Conservation (phyloP, 768 basidiomycete genomes). For the Suillus hirtellus region DNA sequence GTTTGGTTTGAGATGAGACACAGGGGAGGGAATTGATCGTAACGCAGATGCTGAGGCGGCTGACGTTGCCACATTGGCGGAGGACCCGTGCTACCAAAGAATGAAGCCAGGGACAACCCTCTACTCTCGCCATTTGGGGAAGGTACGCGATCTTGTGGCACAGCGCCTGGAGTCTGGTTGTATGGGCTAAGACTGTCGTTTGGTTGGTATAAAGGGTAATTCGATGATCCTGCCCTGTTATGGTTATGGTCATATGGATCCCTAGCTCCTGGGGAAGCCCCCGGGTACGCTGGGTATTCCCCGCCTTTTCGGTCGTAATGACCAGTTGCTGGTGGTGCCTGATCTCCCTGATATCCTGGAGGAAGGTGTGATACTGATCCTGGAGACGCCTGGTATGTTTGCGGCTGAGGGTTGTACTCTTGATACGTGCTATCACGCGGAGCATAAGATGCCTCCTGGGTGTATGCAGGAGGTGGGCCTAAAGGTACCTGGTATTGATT, state of each 20-base stretch:
- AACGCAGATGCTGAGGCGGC: slow-evolving; percentile 16
- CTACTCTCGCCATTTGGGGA: slow-evolving; percentile 1
- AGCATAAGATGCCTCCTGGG: slow-evolving; percentile 3
- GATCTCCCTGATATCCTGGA: slow-evolving; percentile 8
- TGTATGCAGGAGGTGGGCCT: slow-evolving; percentile 17
- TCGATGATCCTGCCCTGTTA: slow-evolving; percentile 1
- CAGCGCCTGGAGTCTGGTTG: slow-evolving; percentile 1
- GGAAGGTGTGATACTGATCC: slow-evolving; percentile 7
- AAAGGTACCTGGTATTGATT: slow-evolving; percentile 9
- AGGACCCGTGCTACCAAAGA: slow-evolving; percentile 30
- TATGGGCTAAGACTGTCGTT: background rate
- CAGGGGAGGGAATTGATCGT: slow-evolving; percentile 31
- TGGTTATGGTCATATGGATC: background rate
- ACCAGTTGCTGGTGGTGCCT: slow-evolving; percentile 11
- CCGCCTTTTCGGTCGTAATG: slow-evolving; percentile 13
- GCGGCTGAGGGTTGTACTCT: slow-evolving; percentile 14
- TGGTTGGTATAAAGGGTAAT: background rate
- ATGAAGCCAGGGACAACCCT: slow-evolving; percentile 22
- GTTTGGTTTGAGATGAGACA: slow-evolving; percentile 28
- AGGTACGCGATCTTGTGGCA: slow-evolving; percentile 11
- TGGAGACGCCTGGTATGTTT: slow-evolving; percentile 8
- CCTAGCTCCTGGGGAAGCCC: background rate
- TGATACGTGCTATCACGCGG: slow-evolving; percentile 17
- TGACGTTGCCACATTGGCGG: slow-evolving; percentile 30
- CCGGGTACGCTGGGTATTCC: background rate